These are phyloP conservation scores for Arxiozyma heterogenica DNA, from an alignment of 1,139 yeast species.

Conservation along the genomic window DNA sequence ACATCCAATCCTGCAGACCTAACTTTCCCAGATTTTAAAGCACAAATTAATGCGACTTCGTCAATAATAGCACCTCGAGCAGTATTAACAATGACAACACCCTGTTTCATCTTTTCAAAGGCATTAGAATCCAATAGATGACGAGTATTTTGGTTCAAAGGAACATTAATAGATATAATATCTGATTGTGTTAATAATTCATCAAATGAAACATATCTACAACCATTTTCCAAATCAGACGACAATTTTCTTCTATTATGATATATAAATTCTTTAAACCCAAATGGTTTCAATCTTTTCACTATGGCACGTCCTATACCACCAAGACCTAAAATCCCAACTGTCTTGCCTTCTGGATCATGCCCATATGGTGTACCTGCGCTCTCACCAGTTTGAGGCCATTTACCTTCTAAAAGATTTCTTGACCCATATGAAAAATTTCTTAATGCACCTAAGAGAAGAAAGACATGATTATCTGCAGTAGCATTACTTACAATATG, in stretches of 20 bases:
- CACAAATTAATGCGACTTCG: slow-evolving; percentile 51
- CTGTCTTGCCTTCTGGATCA: slow-evolving; percentile 52
- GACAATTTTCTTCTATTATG: slow-evolving; percentile 48
- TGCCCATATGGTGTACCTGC: slow-evolving; percentile 44
- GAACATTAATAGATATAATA: slow-evolving; percentile 53
- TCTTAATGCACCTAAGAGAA: slow-evolving; percentile 58
- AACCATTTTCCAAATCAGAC: slow-evolving; percentile 46
- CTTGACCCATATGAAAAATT: slow-evolving; percentile 46
- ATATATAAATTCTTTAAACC: slow-evolving; percentile 50
- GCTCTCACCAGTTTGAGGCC: slow-evolving; percentile 36
- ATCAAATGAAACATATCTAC: slow-evolving; percentile 50
- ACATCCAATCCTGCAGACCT: slow-evolving; percentile 77
- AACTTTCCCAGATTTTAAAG: slow-evolving; percentile 60
- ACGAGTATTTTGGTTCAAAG: slow-evolving; percentile 48
- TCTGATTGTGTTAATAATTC: slow-evolving; percentile 48
- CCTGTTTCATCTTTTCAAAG: slow-evolving; percentile 52
- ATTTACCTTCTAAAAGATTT: slow-evolving; percentile 46
- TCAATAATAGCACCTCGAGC: slow-evolving; percentile 72
- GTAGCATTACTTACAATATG: slow-evolving; percentile 69
- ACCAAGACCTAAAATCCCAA: slow-evolving; percentile 70
- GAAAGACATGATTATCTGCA: slow-evolving; percentile 67
- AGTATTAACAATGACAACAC: slow-evolving; percentile 56
- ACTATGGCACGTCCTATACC: slow-evolving; percentile 68
- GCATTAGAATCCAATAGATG: slow-evolving; percentile 49
- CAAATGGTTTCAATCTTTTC: slow-evolving; percentile 54